Conservation (phyloP, 768 basidiomycete species). For the Trametes elegans region DNA sequence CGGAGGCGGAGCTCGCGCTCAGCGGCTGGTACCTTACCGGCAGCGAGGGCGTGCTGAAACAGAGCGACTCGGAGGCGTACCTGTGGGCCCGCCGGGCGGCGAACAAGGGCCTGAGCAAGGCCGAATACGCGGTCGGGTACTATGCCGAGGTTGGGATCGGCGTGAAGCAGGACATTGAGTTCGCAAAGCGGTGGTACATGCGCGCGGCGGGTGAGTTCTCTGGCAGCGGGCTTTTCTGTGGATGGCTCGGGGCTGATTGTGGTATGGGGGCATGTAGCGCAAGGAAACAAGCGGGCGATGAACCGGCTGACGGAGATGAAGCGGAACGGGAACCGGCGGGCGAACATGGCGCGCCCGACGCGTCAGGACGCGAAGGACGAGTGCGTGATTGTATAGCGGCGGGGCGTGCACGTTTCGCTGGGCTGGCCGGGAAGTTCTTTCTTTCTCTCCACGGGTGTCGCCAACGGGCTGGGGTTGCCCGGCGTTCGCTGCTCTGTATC, state of each 20-base stretch:
- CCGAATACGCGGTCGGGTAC: conserved; percentile 98
- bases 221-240: no score
- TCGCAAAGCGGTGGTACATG: conserved; percentile 99
- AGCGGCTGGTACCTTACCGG: conserved; percentile 99
- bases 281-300: conserved; percentile 99
- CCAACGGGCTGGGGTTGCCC: not conserved
- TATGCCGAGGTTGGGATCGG: conserved; percentile 98
- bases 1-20: conserved; percentile 92
- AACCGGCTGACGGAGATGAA: conserved; percentile 94
- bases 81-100: conserved; percentile 96
- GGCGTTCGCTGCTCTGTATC: conserved; percentile 3
- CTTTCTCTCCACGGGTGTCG: not conserved
- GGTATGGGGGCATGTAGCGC: conserved; percentile 49
- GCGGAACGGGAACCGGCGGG: conserved; percentile 77
- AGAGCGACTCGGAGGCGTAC: conserved; percentile 98
- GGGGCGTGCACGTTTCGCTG: not conserved
- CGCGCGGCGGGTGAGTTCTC: conserved; percentile 87
- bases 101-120: conserved; percentile 94
- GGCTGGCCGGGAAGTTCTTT: not conserved
- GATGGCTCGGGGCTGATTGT: not conserved
- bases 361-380: conserved; percentile 93
- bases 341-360: conserved; percentile 80
- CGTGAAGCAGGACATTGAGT: conserved; percentile 91
- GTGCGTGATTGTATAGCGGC: conserved; percentile 69
- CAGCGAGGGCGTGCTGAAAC: conserved; percentile 92